These are phyloP conservation scores for Pichia occidentalis DNA, from an alignment of 805 yeast species.

Conservation along the genomic window DNA sequence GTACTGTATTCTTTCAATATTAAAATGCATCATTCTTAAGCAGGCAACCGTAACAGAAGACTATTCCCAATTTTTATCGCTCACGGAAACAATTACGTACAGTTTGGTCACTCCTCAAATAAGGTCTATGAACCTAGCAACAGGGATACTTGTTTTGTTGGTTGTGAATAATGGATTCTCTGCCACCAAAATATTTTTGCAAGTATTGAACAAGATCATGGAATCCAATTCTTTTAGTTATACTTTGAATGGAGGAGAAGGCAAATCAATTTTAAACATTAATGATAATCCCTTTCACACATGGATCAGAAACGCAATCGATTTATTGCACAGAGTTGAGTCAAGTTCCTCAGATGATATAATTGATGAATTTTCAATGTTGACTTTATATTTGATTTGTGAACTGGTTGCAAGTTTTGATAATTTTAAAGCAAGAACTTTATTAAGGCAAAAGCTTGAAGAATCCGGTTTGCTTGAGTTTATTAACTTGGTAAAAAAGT, in stretches of 20 bases:
- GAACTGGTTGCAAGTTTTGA: constrained; percentile 47
- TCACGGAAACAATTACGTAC: constrained; percentile 58
- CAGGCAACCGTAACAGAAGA: constrained; percentile 55
- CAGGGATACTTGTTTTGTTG: constrained; percentile 63
- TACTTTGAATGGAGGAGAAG: background rate
- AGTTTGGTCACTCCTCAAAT: constrained; percentile 71
- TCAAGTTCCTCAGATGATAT: constrained; percentile 15
- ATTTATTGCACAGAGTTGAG: constrained; percentile 5
- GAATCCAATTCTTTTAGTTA: background rate
- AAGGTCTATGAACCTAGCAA: constrained; percentile 69
- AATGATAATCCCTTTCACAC: constrained; percentile 10
- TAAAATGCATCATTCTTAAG: constrained; percentile 61
- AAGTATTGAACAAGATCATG: background rate
- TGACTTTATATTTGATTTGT: constrained; percentile 64
- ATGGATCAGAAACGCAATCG: constrained; percentile 19
- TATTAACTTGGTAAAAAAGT: constrained; percentile 42
- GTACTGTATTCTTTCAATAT: constrained; percentile 65
- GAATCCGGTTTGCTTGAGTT: constrained; percentile 51
- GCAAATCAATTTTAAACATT: background rate
- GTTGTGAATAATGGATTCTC: constrained; percentile 19
- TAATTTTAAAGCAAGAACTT: constrained; percentile 37
- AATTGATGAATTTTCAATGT: constrained; percentile 53
- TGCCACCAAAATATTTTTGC: constrained; percentile 16
- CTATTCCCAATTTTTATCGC: constrained; percentile 38
- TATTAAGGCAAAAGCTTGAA: constrained; percentile 53